These are phyloP conservation scores for Pseudogymnoascus sp. DNA, from an alignment of 2,329 filamentous ascomycete genomes.

Conservation along the genomic window DNA sequence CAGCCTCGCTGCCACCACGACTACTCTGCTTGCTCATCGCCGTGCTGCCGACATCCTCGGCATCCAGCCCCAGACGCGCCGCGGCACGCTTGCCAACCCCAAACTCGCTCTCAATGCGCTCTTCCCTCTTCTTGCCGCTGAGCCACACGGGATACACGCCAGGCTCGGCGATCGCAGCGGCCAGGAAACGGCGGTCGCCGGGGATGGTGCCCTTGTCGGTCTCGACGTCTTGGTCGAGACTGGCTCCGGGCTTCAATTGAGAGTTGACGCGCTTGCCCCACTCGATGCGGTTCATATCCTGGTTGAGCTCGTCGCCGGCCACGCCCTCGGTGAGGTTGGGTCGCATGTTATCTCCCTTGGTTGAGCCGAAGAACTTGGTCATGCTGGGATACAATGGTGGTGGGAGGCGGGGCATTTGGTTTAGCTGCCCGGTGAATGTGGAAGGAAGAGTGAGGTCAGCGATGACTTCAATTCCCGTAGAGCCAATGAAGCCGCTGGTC, in stretches of 20 bases:
- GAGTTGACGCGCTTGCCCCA: conserved; percentile 26
- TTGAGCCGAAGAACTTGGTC: conserved; percentile 22
- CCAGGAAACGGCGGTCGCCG: conserved; percentile 6
- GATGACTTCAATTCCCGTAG: conserved; percentile 52
- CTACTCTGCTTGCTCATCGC: conserved; percentile 15
- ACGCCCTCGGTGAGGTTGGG: conserved; percentile 16
- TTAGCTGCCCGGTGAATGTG: conserved; percentile 37
- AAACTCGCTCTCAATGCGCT: conserved; percentile 3
- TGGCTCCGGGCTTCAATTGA: conserved; percentile 22
- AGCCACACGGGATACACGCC: conserved; percentile 8
- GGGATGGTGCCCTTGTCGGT: conserved; percentile 7
- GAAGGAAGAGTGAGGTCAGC: conserved; percentile 50
- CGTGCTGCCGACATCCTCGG: conserved; percentile 9
- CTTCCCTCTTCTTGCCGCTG: conserved; percentile 9
- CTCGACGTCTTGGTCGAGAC: conserved; percentile 26
- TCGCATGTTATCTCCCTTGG: conserved; percentile 17
- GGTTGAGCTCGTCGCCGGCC: conserved; percentile 19
- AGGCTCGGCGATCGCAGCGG: background rate
- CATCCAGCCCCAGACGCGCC: conserved; percentile 12
- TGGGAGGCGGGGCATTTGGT: conserved; percentile 26
- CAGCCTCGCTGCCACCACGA: conserved; percentile 15
- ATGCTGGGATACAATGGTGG: conserved; percentile 21
- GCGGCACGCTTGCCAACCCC: background rate
- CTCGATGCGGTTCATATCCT: conserved; percentile 22
- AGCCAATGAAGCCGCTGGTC: conserved; percentile 45